Conservation (phyloP, 2,329 filamentous ascomycete genomes). For the Teratosphaeria nubilosa region DNA sequence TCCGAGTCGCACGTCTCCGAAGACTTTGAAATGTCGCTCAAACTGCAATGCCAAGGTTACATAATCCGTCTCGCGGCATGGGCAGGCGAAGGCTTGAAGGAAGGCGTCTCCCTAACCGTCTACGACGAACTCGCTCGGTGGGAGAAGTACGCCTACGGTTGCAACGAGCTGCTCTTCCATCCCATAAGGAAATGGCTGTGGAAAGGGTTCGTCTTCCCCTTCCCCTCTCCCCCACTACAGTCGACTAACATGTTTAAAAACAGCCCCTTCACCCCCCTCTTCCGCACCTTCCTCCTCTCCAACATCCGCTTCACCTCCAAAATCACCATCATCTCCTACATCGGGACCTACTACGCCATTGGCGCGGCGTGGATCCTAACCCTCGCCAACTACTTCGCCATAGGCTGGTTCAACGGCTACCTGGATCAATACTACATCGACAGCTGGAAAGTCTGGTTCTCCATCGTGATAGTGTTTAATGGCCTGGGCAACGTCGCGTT, state of each 20-base stretch:
- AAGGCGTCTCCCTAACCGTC: constrained; percentile 62
- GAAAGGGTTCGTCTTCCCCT: constrained; percentile 6
- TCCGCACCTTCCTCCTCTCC: constrained; percentile 49
- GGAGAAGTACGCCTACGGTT: constrained; percentile 66
- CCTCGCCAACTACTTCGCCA: constrained; percentile 58
- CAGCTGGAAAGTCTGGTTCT: constrained; percentile 54
- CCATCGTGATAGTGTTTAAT: constrained; percentile 56
- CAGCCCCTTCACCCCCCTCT: constrained; percentile 57
- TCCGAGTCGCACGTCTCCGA: constrained; percentile 67
- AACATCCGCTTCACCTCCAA: constrained; percentile 57
- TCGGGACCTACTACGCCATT: constrained; percentile 63
- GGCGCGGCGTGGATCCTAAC: constrained; percentile 58
- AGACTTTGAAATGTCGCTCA: constrained; percentile 66
- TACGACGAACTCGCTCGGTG: constrained; percentile 63
- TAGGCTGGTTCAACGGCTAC: constrained; percentile 60
- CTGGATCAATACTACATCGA: constrained; percentile 59
- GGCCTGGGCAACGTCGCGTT: constrained; percentile 51
- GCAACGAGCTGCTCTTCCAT: constrained; percentile 61
- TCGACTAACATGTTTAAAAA: too few species aligned
- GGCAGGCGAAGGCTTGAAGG: constrained; percentile 59
- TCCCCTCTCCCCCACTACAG: neutral
- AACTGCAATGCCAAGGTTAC: constrained; percentile 59
- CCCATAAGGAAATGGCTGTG: constrained; percentile 53
- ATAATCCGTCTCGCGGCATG: constrained; percentile 60
- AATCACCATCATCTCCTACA: constrained; percentile 60